Conservation (phyloP, 2,329 filamentous ascomycete genomes). For the Monascus ruber region DNA sequence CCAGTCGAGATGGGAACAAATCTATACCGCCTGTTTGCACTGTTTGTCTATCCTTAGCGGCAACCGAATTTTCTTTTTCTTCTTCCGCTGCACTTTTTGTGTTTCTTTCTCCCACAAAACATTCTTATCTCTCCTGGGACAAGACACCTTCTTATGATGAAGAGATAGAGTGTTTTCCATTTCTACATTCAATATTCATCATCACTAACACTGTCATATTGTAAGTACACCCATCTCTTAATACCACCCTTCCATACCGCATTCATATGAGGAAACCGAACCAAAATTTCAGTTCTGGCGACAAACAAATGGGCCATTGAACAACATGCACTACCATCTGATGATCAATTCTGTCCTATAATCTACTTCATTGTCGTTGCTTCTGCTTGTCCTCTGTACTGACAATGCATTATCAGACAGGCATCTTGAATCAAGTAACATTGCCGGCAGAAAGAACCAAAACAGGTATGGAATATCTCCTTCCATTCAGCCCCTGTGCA, state of each 20-base stretch:
- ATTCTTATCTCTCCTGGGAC: slow-evolving; percentile 3
- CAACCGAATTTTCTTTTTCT: slow-evolving; percentile 6
- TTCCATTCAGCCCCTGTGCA: neutral
- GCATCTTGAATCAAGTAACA: neutral
- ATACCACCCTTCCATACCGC: slow-evolving; percentile 1
- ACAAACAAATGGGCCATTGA: slow-evolving; percentile 44
- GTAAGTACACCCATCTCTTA: slow-evolving; percentile 12
- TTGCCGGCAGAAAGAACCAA: neutral
- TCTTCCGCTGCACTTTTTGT: slow-evolving; percentile 5
- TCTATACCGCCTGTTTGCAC: slow-evolving; percentile 25
- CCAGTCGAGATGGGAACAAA: neutral
- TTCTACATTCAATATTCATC: neutral
- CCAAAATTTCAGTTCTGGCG: slow-evolving; percentile 43
- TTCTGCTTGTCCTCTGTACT: neutral
- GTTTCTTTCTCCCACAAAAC: slow-evolving; percentile 1
- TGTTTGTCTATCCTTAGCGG: slow-evolving; percentile 20
- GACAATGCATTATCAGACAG: slow-evolving; percentile 1
- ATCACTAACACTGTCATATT: slow-evolving; percentile 8
- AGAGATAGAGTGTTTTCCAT: slow-evolving; percentile 1
- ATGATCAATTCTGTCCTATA: slow-evolving; percentile 11
- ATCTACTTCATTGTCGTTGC: neutral
- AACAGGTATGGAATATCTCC: neutral
- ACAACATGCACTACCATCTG: slow-evolving; percentile 55
- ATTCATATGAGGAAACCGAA: slow-evolving; percentile 40
- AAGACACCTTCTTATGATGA: slow-evolving; percentile 10